Base-by-base conservation (phyloP, 176 grass and related monocot species). In the Aegilops sharonensis region DNA sequence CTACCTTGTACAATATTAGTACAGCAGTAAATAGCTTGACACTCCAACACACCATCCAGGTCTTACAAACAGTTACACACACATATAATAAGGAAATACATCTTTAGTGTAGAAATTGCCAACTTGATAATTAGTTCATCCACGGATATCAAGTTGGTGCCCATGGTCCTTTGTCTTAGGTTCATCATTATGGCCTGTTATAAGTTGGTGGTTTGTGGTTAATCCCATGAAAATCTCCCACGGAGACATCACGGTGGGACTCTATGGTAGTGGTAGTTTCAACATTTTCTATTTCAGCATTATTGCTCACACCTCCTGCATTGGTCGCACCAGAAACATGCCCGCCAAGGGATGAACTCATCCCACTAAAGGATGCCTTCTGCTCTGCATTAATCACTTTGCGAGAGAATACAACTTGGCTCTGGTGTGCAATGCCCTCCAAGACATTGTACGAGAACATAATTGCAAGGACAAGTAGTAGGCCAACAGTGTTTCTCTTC, bases 171-270 rank as follows among this genome's bases (percentile, higher is more conserved):
- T 57, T 6, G 13, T 11, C 64, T 60, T n/a, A 25, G 10, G 5
- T 56, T 63, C 25, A 11, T 60, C n/a, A 37, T 86, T 67, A 89
- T 0, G 83, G 78, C n/a, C 62, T 86, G 64, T 63, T 85, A 63
- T 85, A 63, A 76, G 27, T 25, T 86, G 59, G 65, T 83, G 77
- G 42, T 15, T 11, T 11, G 6, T 42, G 68, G 13, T 72, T 78
- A 32, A 78, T 54, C 5, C 2, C 78, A 4, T n/a, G 50, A 27
- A 87, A 90, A 73, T 83, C 54, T 34, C 78, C 84, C 1, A 73
- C 42, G 13, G 89, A 78, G 3, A 90, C 27, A 6, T 73, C 84
- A 78, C 78, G 89, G 42, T 90, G 89, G 11, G 89, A 86, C 67
- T 90, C 84, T 65, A 72, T 63, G 18, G 89, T 73, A 9, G 84